phyloP scores from a whole-genome alignment of 78 protist genomes.

The Polysphondylium violaceum region DNA sequence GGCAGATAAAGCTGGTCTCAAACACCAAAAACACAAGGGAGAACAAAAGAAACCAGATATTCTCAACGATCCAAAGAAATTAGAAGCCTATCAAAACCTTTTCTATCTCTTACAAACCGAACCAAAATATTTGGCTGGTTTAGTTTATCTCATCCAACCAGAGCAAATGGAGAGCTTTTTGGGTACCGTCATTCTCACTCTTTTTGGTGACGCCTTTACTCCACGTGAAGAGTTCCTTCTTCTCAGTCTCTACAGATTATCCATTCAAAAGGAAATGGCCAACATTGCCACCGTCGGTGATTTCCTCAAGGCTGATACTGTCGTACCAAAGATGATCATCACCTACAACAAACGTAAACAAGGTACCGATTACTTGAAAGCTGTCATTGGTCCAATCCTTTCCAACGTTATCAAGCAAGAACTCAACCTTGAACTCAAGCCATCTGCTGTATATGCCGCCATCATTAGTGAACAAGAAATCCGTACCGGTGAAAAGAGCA shows the following conservation, averaged over 20 bases:
- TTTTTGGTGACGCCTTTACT: constrained; percentile 92
- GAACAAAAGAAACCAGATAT: constrained; percentile 80
- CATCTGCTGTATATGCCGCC: constrained; percentile 78
- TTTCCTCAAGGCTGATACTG: constrained; percentile 84
- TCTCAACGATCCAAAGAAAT: constrained; percentile 82
- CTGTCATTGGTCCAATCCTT: constrained; percentile 81
- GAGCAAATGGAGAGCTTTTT: constrained; percentile 88
- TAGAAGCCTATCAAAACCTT: constrained; percentile 85
- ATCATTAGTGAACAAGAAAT: constrained; percentile 88
- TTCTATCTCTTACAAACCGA: constrained; percentile 91
- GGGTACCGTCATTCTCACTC: constrained; percentile 88
- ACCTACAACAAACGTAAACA: constrained; percentile 87
- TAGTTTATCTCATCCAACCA: constrained; percentile 78
- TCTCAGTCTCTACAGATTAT: constrained; percentile 81
- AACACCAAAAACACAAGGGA: constrained; percentile 76
- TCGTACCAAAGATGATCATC: constrained; percentile 90
- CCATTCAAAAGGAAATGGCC: constrained; percentile 85
- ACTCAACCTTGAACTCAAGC: constrained; percentile 83
- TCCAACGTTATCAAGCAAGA: constrained; percentile 78
- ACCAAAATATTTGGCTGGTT: constrained; percentile 90
- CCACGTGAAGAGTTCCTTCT: constrained; percentile 92
- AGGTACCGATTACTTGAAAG: constrained; percentile 84
- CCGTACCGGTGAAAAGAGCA: constrained; percentile 85
- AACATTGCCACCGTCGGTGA: constrained; percentile 81
- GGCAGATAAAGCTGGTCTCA: constrained; percentile 78